Base-by-base conservation (phyloP, 2,329 filamentous ascomycete genomes). In the Cladorrhinum sp. region DNA sequence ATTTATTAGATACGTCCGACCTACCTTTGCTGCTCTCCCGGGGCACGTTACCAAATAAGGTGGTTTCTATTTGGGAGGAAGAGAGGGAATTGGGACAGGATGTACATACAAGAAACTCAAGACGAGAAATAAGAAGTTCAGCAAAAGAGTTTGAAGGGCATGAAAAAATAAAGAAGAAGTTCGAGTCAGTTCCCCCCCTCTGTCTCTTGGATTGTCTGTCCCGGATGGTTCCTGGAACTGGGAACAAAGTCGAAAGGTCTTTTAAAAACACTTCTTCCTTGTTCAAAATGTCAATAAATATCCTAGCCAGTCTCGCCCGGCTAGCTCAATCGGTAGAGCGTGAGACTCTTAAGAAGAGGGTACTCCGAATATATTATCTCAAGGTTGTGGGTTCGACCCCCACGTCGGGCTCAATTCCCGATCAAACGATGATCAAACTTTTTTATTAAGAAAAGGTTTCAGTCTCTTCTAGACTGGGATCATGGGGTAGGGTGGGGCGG, bases 21-120 rank as follows among this genome's bases (percentile, higher is more conserved):
- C 92, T 66, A 93, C 90, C 22, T 93, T 87, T 75, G 86, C 87
- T 51, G 83, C 89, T 62, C 86, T 88, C 55, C 92, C 92, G n/a
- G 74, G 78, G 67, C 77, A 83, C 62, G 74, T 81, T 61, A 81
- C 82, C 62, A 84, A 88, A 23, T 64, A 57, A 50, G 13, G n/a
- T n/a, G n/a, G n/a, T n/a, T n/a, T n/a, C n/a, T n/a, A n/a, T n/a
- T 32, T 51, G 50, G 32, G 6, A 25, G 12, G 23, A 24, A 20
- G 16, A 1, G 25, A 27, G 23, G 27, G 18, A 12, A 41, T 3
- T 22, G 50, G 25, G 51, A 23, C 13, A 10, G 29, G 22, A 32
- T 36, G 41, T 18, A 22, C n/a, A 52, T 6, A 32, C 8, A 20
- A 23, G 6, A 9, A 12, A 12, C 16, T 20, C 16, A 45, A 20